Evolutionary conservation across 2,329 filamentous ascomycete genomes (phyloP).

Genomic region (Colletotrichum cuscutae): DNA sequence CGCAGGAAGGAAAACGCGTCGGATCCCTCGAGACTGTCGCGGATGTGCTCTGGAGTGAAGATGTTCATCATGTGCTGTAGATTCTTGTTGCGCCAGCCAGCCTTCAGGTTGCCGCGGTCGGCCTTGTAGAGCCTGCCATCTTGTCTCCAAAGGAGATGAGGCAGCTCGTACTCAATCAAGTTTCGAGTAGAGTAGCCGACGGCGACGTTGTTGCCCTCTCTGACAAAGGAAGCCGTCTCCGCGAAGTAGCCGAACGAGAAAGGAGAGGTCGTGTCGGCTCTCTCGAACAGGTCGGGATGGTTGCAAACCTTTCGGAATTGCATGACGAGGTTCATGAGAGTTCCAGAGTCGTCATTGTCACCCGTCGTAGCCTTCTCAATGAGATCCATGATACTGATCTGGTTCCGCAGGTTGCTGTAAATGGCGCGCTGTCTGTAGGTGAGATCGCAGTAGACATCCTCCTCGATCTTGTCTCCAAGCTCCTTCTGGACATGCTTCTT

Average conservation of each 20-base stretch:
- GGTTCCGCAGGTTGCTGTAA: conserved; percentile 91
- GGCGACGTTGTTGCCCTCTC: conserved; percentile 82
- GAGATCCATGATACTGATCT: conserved; percentile 98
- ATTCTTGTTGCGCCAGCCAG: conserved; percentile 84
- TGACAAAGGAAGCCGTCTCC: conserved; percentile 93
- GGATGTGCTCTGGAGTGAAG: conserved; percentile 84
- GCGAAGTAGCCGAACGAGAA: conserved; percentile 88
- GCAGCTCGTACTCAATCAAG: conserved; percentile 84
- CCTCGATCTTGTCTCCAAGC: conserved; percentile 97
- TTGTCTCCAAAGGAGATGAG: conserved; percentile 83
- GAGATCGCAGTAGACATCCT: conserved; percentile 95
- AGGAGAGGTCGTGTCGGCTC: conserved; percentile 89
- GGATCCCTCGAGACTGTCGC: conserved; percentile 67
- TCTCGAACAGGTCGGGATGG: conserved; percentile 95
- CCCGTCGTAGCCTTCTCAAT: conserved; percentile 97
- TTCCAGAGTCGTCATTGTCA: conserved; percentile 94
- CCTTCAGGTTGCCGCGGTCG: conserved; percentile 76
- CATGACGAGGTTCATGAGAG: conserved; percentile 99
- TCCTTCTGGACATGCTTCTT: conserved; percentile 99
- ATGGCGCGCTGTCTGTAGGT: conserved; percentile 96
- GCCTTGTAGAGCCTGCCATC: conserved; percentile 80
- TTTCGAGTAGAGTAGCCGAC: conserved; percentile 91
- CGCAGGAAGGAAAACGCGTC: conserved; percentile 89
- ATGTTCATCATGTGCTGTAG: conserved; percentile 88
- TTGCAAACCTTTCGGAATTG: conserved; percentile 99